A percentile compares a stretch with the other conserved stretches of the same genome.
Conservation (phyloP, 495 filamentous ascomycete genomes). For the Parathielavia appendiculata region DNA sequence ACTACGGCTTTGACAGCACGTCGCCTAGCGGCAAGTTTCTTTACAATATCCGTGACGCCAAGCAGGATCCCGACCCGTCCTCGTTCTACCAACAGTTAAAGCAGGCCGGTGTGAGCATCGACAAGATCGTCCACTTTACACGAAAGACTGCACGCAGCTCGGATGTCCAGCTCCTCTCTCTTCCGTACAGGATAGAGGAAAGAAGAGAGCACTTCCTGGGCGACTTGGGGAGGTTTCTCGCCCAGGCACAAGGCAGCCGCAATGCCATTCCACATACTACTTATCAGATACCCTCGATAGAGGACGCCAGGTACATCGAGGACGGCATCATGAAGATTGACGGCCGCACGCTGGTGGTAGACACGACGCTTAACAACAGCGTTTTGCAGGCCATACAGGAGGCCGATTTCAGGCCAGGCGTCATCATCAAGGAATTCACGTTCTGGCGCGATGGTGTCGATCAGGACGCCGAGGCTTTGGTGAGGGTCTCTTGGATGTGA, state of each 20-base stretch:
- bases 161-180: not conserved
- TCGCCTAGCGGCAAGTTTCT: not conserved
- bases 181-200: not conserved
- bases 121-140: slow-evolving; percentile 9
- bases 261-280: not conserved
- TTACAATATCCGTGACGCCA: not conserved
- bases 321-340: slow-evolving; percentile 15
- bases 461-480: not conserved
- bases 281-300: not conserved
- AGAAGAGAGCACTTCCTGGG: not conserved
- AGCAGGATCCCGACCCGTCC: not conserved
- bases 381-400: slow-evolving; percentile 9
- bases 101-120: slow-evolving; percentile 3
- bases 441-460: slow-evolving; percentile 15
- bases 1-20: not conserved
- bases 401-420: not conserved
- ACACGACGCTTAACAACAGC: slow-evolving; percentile 17
- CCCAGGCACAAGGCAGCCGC: not conserved
- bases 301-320: not conserved
- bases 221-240: slow-evolving; percentile 7
- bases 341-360: slow-evolving; percentile 8
- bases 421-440: slow-evolving; percentile 14
- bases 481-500: not conserved
- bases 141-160: not conserved
- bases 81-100: not conserved